A percentile compares a stretch with the other conserved stretches of the same genome.
These are phyloP conservation scores for Closterium sp. DNA, from an alignment of 139 green algal species.

Conservation along the genomic window DNA sequence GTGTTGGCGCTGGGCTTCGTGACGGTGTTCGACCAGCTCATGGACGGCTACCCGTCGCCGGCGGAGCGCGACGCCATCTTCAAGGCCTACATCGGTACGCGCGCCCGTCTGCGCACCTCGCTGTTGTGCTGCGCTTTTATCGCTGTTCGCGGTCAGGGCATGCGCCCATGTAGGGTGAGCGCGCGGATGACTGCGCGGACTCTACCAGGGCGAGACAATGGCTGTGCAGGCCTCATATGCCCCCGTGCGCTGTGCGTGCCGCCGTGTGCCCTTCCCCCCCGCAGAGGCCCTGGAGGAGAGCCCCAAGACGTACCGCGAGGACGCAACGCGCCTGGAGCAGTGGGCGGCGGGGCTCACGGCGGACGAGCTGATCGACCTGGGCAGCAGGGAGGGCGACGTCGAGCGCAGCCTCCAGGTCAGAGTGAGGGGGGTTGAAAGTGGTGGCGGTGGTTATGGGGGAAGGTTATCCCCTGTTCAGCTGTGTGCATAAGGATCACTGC, in stretches of 20 bases:
- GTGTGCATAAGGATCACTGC: no score
- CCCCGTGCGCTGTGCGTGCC: background rate
- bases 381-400: slow-evolving; percentile 20
- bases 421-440: background rate
- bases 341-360: slow-evolving; percentile 39
- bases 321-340: slow-evolving; percentile 46
- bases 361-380: slow-evolving; percentile 2
- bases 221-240: background rate
- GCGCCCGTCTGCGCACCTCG: background rate
- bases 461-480: no score
- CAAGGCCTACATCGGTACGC: slow-evolving; percentile 43
- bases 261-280: background rate
- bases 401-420: slow-evolving; percentile 23
- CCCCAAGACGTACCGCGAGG: slow-evolving; percentile 32
- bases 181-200: background rate
- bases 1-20: slow-evolving; percentile 57
- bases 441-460: background rate
- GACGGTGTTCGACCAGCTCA: slow-evolving; percentile 60
- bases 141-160: background rate
- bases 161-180: background rate
- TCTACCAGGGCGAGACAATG: background rate
- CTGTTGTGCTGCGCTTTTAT: background rate
- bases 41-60: slow-evolving; percentile 53
- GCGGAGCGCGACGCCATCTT: slow-evolving; percentile 55
- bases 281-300: slow-evolving; percentile 47